Conservation (phyloP, 2,329 filamentous ascomycete genomes). For the Neobulgaria alba region DNA sequence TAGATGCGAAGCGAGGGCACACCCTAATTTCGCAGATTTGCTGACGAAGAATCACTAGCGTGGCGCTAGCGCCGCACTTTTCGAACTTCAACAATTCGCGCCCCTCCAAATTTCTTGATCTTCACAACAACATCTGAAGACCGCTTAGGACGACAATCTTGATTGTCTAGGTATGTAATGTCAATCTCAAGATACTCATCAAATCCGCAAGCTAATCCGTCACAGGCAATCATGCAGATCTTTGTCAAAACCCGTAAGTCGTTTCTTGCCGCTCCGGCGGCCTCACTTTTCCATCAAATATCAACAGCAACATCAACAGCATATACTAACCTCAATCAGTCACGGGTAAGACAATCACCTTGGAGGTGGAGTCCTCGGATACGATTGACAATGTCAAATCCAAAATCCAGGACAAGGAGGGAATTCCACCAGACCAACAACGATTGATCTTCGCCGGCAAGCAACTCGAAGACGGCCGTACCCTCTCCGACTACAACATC, state of each 20-base stretch:
- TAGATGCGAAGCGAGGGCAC: not conserved
- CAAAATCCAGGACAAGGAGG: slow-evolving; percentile 98
- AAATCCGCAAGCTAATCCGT: not conserved
- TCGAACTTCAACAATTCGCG: not conserved
- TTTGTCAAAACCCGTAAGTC: slow-evolving; percentile 61
- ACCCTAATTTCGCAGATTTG: not conserved
- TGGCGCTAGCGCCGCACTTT: not conserved
- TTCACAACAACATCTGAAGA: slow-evolving; percentile 2
- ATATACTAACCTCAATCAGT: no score
- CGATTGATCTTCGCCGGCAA: slow-evolving; percentile 99
- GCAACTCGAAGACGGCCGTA: slow-evolving; percentile 99
- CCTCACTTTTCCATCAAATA: not conserved
- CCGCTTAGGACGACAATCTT: slow-evolving; percentile 28
- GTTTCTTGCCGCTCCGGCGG: no score
- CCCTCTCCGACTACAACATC: slow-evolving; percentile 99
- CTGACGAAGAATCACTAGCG: no score
- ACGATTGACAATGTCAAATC: slow-evolving; percentile 99
- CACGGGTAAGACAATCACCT: slow-evolving; percentile 99
- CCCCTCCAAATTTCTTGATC: not conserved
- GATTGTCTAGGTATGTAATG: slow-evolving; percentile 26
- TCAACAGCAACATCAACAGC: no score
- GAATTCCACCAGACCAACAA: slow-evolving; percentile 98
- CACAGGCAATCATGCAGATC: slow-evolving; percentile 40
- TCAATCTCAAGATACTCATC: not conserved
- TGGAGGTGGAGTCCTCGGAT: slow-evolving; percentile 99